A percentile compares a stretch with the other conserved stretches of the same genome.
Conservation (phyloP, 306 rosid genomes). For the Aeschynomene evenia region DNA sequence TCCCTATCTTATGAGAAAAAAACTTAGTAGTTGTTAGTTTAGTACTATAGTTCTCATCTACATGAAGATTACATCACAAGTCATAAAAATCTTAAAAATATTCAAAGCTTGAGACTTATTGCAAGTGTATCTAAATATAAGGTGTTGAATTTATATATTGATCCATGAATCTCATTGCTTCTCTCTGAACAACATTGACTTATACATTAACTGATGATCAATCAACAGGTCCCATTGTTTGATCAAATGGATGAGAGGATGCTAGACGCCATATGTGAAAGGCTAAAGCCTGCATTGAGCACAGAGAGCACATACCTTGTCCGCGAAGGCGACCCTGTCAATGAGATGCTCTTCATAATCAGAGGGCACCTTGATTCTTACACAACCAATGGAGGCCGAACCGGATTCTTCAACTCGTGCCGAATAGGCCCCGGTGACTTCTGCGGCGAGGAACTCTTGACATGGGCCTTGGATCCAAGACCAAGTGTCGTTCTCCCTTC, state of each 20-base stretch:
- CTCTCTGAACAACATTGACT: background rate
- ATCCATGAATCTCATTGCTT: background rate
- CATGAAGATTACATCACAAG: background rate
- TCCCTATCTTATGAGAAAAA: background rate
- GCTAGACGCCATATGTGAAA: constrained; percentile 84
- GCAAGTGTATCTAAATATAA: background rate
- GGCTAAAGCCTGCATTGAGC: constrained; percentile 68
- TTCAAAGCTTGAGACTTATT: background rate
- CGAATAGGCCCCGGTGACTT: constrained; percentile 69
- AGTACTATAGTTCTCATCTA: background rate
- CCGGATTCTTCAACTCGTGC: constrained; percentile 81
- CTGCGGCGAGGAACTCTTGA: constrained; percentile 78
- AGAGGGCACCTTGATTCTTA: constrained; percentile 76
- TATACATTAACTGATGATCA: background rate
- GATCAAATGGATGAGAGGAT: constrained; percentile 85
- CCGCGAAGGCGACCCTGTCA: constrained; percentile 82
- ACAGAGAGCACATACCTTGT: constrained; percentile 66
- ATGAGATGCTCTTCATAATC: constrained; percentile 78
- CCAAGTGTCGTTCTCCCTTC: constrained; percentile 57
- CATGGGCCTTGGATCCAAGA: constrained; percentile 85
- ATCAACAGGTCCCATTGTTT: constrained; percentile 65
- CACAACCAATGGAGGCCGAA: constrained; percentile 88
- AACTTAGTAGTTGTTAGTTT: background rate
- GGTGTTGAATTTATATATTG: background rate
- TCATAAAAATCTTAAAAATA: too few relatives aligned